Percentiles rank a stretch among this genome's conserved stretches.
phyloP scores from a whole-genome alignment of 1,284 basidiomycete genomes.

The Ceraceosorus bombacis region DNA sequence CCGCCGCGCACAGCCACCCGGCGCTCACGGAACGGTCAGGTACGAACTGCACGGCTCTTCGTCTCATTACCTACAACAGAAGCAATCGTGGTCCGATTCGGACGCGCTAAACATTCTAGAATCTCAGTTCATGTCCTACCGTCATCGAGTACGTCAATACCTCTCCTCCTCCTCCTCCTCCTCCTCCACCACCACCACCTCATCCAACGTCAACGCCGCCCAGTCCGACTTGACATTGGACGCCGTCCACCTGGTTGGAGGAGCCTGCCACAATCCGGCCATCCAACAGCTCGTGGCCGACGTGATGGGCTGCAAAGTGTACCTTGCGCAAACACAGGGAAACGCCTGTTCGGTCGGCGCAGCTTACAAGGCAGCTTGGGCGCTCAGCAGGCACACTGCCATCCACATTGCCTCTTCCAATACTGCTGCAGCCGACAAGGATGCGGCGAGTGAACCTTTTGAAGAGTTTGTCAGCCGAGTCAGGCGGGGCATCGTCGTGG shows the following conservation, averaged over 20 bases:
- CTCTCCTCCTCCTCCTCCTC: no score
- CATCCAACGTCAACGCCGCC: not conserved
- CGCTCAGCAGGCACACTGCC: not conserved
- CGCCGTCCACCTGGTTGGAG: conserved; percentile 70
- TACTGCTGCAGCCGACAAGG: no score
- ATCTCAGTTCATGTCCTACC: conserved; percentile 74
- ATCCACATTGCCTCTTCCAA: no score
- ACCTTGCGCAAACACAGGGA: conserved; percentile 22
- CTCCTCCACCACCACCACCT: conserved; percentile 62
- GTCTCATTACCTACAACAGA: not conserved
- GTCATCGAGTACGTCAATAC: conserved; percentile 17
- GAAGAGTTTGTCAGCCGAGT: no score
- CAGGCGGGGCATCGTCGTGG: no score
- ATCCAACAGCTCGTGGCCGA: conserved; percentile 72
- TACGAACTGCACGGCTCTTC: conserved; percentile 3
- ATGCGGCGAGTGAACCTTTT: no score
- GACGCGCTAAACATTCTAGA: conserved; percentile 61
- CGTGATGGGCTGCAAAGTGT: conserved; percentile 56
- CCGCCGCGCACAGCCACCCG: not conserved
- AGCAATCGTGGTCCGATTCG: not conserved
- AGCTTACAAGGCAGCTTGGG: conserved; percentile 44
- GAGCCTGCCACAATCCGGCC: conserved; percentile 66
- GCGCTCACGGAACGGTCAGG: conserved; percentile 1
- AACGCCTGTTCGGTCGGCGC: conserved; percentile 45
- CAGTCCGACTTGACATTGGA: conserved; percentile 49